Base-by-base conservation (phyloP, 768 basidiomycete species). In the Nevesoporus exiguus region DNA sequence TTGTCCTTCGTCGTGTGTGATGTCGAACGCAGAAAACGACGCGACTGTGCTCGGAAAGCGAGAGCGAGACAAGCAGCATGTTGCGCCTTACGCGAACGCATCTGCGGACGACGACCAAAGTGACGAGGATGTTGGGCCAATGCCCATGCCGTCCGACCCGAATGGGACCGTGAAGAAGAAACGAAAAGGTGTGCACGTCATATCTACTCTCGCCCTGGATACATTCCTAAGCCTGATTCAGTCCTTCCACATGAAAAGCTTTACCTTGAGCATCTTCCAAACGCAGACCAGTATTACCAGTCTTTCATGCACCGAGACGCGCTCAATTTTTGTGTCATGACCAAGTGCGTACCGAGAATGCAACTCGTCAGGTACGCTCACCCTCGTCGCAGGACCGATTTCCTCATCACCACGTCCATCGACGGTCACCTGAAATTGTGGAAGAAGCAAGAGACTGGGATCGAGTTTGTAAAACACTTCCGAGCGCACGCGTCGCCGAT, bases 401-500 rank as follows among this genome's bases (percentile, higher is more conserved):
- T 98, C 65, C 66, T 98, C 40, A 79, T 99, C 46, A 99, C 97
- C 7, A 94, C 96, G 1, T 98, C 96, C 3, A 72, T 93, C 10
- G 97, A 98, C 66, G 97, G 97, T 2, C 89, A 94, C 71, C 71
- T 98, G 58, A 99, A 99, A 70, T 73, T 99, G n/a, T 99, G 97
- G 97, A 98, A 97, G 77, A 99, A 99, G 72, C 94, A 97, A 74
- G 90, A 94, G 21, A 69, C 77, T 7, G 96, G 95, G 5, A 93
- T 99, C 64, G 97, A 98, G 73, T 98, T 98, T 63, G 96, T 98
- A 55, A 99, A 99, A 73, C 92, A 95, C 60, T 99, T 96, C 70
- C 86, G 97, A 43, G 93, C 97, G 1, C 95, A 97, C 63, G 77
- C 95, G 21, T 79, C 81, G 24, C 83, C 91, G 9, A 80, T 98